Evolutionary conservation across 1,139 yeast genomes (phyloP), one percentile per base, ranked within the genome.

Genomic region (Yamadazyma dendronema): DNA sequence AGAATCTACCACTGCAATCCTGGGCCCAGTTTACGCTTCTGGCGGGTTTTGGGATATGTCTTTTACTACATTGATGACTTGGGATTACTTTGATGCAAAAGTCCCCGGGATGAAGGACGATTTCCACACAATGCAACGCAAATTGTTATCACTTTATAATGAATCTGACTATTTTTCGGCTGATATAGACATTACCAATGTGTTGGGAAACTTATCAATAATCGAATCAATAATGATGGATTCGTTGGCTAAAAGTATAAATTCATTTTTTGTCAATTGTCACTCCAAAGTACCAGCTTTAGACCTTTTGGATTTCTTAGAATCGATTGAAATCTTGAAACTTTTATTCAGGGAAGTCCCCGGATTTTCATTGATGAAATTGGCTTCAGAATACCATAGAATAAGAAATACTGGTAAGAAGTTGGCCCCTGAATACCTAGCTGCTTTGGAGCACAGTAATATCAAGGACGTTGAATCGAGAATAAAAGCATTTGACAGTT

Each of bases 41-140:
- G 28, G 14, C 17, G 34, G 22, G 5, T 17, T 11, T 3, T 73
- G 78, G 78, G 71, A 67, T 44, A 58, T 71, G 56, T 64, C 72
- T 5, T 47, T 48, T 21, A 33, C 42, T 4, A 41, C 49, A 1
- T 16, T 48, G 8, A 25, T 48, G 29, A 54, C 54, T 31, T 72
- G 78, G 78, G 43, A 46, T 7, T 61, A 46, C 33, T 54, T 65
- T 34, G 36, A 40, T 12, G 38, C 47, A 15, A 40, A 47, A 17
- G 42, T 60, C 11, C 53, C 52, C 4, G 48, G 46, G 8, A 30
- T 57, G 0, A 35, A 43, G 0, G 44, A 44, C 1, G 51, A 55
- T 15, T 41, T 43, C 5, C 49, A 44, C 12, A 32, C 31, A 2
- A 44, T 50, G 26, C 43, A 45, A 11, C 34, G 44, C 4, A 35